phyloP scores from a whole-genome alignment of 352 stramenopile genomes.

The Hyaloperonospora arabidopsidis region DNA sequence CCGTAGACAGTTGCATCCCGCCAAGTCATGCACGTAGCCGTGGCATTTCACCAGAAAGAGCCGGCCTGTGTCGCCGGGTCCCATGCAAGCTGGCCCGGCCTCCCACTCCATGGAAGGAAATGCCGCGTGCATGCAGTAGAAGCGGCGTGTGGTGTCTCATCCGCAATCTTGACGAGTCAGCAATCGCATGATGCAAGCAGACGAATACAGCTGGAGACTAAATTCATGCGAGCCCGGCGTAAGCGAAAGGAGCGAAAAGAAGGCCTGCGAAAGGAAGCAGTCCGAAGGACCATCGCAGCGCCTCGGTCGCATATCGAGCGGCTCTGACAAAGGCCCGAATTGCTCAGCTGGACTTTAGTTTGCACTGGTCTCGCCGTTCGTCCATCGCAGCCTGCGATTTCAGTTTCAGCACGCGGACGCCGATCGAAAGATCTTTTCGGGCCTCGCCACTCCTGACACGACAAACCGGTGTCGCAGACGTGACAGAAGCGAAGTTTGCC shows the following conservation, averaged over 20 bases:
- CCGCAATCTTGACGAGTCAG: conserved; percentile 17
- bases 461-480: conserved; percentile 18
- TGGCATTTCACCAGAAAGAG: conserved; percentile 6
- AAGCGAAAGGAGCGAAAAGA: conserved; percentile 19
- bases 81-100: conserved; percentile 2
- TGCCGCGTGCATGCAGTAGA: conserved; percentile 14
- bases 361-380: conserved; percentile 14
- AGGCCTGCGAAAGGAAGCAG: conserved; percentile 15
- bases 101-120: conserved; percentile 13
- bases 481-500: conserved; percentile 1
- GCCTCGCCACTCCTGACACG: conserved; percentile 10
- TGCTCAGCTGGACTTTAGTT: background rate
- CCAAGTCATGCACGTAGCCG: conserved; percentile 3
- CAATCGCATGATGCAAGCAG: conserved; percentile 14
- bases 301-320: conserved; percentile 15
- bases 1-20: conserved; percentile 5
- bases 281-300: conserved; percentile 17
- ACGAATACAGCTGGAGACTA: conserved; percentile 24
- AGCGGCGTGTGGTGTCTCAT: conserved; percentile 27
- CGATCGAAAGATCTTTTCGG: conserved; percentile 18
- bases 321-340: background rate
- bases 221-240: conserved; percentile 6
- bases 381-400: conserved; percentile 14
- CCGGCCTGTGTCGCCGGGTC: conserved; percentile 8
- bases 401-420: conserved; percentile 13